Evolutionary conservation across 1,284 basidiomycete genomes (phyloP), one percentile per base, ranked within the genome.

Genomic region (Apiotrichum laibachii): DNA sequence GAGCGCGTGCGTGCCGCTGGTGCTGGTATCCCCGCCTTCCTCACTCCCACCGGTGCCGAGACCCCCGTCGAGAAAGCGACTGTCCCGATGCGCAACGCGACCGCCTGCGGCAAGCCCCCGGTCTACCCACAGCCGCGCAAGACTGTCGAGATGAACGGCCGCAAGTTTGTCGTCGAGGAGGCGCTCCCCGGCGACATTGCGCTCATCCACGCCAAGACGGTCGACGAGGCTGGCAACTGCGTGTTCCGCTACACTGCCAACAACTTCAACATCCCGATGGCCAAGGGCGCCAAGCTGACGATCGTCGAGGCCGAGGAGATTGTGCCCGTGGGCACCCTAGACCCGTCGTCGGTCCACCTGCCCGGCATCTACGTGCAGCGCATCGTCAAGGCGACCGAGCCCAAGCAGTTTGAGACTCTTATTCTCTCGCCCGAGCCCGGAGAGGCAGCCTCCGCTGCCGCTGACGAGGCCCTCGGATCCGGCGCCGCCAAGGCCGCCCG

Each of bases 21-120:
- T 5, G 90, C 91, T 19, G 93, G 93, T 55, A 92, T 95, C 62
- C 93, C 93, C 5, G 93, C 89, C 9, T 95, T 97, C 82, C 97
- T 84, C 79, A 97, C 92, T 1, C 92, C 92, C 1, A 95, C 93
- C 1, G 93, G 92, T 31, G 88, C 86, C 19, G 85, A 84, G 18
- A 92, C 90, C 16, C 88, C 89, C 2, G 85, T 90, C 2, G 88
- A 91, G 53, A 56, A 62, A 16, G 77, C 80, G 82, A 59, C 85
- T 10, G 89, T 92, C 65, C 88, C 89, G 21, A 82, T 86, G 64
- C 82, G 86, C 34, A 55, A 93, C 90, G n/a, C 87, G 88, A 9
- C 84, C 91, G 33, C 50, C 35, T 61, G 63, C 50, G 58, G 60
- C 44, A 46, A 50, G 62, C 63, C 56, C 18, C 58, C 56, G 21